These are phyloP conservation scores for Salix exigua DNA, from an alignment of 345 rosid species.

Conservation along the genomic window DNA sequence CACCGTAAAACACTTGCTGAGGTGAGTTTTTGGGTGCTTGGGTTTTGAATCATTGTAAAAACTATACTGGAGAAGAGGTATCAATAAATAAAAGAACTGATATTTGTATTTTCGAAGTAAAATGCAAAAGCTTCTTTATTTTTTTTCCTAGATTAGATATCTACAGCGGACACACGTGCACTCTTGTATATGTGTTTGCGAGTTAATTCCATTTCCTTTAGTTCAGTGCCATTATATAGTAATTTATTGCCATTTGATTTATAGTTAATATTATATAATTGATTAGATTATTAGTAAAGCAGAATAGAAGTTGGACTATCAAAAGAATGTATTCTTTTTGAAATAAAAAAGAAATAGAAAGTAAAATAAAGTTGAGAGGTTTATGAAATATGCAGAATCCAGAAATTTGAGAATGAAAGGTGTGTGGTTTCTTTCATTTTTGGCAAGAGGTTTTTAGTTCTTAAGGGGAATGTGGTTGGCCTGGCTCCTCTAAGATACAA, in stretches of 20 bases:
- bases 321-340: background rate
- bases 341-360: background rate
- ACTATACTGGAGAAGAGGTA: background rate
- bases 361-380: background rate
- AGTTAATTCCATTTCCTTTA: background rate
- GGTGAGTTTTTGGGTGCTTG: slow-evolving; percentile 40
- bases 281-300: background rate
- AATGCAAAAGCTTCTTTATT: background rate
- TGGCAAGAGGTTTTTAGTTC: background rate
- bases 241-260: background rate
- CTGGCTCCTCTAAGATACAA: background rate
- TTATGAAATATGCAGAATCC: too few species aligned
- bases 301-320: background rate
- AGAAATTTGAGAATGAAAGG: too few species aligned
- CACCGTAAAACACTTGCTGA: slow-evolving; percentile 92
- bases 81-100: too few species aligned
- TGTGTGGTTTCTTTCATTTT: background rate
- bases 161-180: background rate
- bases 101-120: background rate
- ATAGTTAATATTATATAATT: background rate
- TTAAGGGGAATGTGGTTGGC: background rate
- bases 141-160: background rate
- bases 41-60: background rate
- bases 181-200: background rate
- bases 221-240: background rate